Evolutionary conservation across 495 filamentous ascomycete species (phyloP).

Genomic region (Chaetomium fimeti): DNA sequence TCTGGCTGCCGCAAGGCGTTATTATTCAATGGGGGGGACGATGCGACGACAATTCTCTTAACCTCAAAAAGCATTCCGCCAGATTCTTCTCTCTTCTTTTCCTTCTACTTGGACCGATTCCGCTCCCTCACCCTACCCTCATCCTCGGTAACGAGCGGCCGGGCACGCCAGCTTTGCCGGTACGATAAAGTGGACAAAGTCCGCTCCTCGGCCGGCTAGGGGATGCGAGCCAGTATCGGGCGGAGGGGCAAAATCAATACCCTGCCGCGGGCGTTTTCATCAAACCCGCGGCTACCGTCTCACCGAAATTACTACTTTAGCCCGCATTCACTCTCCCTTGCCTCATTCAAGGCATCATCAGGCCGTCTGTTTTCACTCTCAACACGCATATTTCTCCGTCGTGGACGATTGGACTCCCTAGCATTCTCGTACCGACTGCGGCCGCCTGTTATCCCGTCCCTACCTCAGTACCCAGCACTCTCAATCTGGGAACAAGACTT

Average conservation of each 20-base stretch:
- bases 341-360: constrained; percentile 12
- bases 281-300: constrained; percentile 3
- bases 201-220: too few relatives aligned
- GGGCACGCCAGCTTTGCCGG: constrained; percentile 11
- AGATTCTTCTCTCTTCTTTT: constrained; percentile 31
- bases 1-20: constrained; percentile 61
- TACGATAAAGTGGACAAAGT: neutral
- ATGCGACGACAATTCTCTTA: constrained; percentile 45
- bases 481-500: constrained; percentile 17
- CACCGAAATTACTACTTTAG: neutral
- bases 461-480: neutral
- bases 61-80: constrained; percentile 39
- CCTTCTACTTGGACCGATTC: constrained; percentile 34
- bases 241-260: neutral
- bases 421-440: constrained; percentile 22
- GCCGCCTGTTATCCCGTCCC: constrained; percentile 23
- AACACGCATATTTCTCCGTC: constrained; percentile 17
- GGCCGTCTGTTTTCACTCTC: constrained; percentile 15
- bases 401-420: constrained; percentile 21
- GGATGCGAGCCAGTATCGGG: neutral
- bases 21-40: constrained; percentile 47
- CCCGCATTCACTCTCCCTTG: constrained; percentile 11
- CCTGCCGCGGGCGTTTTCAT: neutral
- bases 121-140: constrained; percentile 34
- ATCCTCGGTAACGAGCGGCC: constrained; percentile 25